phyloP scores from a whole-genome alignment of 2,329 filamentous ascomycete species.

The Xylariaceae sp. region DNA sequence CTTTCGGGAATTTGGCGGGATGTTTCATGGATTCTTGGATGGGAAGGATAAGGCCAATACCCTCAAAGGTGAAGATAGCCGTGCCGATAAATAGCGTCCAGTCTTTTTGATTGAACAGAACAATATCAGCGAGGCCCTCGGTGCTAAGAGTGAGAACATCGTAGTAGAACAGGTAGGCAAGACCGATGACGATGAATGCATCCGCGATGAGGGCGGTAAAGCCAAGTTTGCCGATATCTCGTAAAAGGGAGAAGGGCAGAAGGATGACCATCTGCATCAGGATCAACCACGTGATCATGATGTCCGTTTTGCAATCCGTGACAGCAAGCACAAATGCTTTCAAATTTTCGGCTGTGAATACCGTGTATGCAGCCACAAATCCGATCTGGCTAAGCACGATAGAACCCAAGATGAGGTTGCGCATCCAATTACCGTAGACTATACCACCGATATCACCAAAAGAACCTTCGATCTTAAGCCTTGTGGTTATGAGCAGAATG shows the following conservation, averaged over 20 bases:
- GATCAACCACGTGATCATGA: slow-evolving; percentile 86
- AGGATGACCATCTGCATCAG: slow-evolving; percentile 95
- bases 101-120: slow-evolving; percentile 81
- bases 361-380: slow-evolving; percentile 91
- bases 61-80: slow-evolving; percentile 98
- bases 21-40: slow-evolving; percentile 97
- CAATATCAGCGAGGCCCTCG: slow-evolving; percentile 78
- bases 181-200: slow-evolving; percentile 85
- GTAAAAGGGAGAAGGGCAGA: slow-evolving; percentile 85
- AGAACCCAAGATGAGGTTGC: slow-evolving; percentile 79
- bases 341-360: slow-evolving; percentile 93
- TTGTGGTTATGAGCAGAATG: slow-evolving; percentile 83
- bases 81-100: slow-evolving; percentile 99
- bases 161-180: slow-evolving; percentile 94
- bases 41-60: slow-evolving; percentile 94
- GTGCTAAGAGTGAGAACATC: slow-evolving; percentile 78
- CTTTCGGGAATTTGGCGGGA: slow-evolving; percentile 82
- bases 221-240: slow-evolving; percentile 95
- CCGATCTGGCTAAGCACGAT: slow-evolving; percentile 95
- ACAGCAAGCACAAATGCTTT: slow-evolving; percentile 94
- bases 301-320: slow-evolving; percentile 76
- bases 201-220: slow-evolving; percentile 93
- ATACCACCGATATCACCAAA: slow-evolving; percentile 96
- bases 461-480: slow-evolving; percentile 82
- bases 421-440: slow-evolving; percentile 87